Base-by-base conservation (phyloP, 208 protist species). In the Naegleria lovaniensis region DNA sequence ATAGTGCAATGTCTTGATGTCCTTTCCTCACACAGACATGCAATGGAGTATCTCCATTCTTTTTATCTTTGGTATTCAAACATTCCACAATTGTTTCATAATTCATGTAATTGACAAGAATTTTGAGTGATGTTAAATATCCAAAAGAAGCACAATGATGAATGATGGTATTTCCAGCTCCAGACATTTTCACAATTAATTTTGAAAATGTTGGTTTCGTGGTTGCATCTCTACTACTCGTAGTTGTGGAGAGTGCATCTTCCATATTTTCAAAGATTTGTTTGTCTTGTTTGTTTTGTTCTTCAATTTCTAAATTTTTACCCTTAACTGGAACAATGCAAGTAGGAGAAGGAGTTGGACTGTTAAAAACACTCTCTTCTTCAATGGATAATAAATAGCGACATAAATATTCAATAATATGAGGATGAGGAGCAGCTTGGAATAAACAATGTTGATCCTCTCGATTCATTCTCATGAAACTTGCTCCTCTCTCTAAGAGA, bases 361-460 rank as follows among this genome's bases (percentile, higher is more conserved):
- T 29, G 9, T 36, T 79, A 36, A 79, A 79, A 13, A 36, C 29
- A 36, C 25, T 13, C 36, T 79, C 67, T 79, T 79, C 67, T 79
- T 79, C 67, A 36, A 29, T 79, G 3, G 67, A 79, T 36, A 29
- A 13, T 79, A 79, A 36, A 85, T 85, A 85, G 43, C 40, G 15
- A 48, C 83, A 85, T 16, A 85, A 33, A 48, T 85, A 85, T 33
- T 85, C 40, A 22, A 85, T 85, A 9, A 85, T 29, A 51, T 25
- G 13, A 29, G 83, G 83, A 85, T 85, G 83, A 7, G 83, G 83
- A n/a, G 40, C 39, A 39, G 83, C 83, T 13, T 33, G 29, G 25
- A 48, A 85, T 22, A 85, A 85, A 48, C 83, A 85, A 51, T 40
- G 9, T 48, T 85, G 39, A 85, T 85, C 83, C 11, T 85, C 83